phyloP scores from a whole-genome alignment of 768 basidiomycete genomes.

The Bullera alba region DNA sequence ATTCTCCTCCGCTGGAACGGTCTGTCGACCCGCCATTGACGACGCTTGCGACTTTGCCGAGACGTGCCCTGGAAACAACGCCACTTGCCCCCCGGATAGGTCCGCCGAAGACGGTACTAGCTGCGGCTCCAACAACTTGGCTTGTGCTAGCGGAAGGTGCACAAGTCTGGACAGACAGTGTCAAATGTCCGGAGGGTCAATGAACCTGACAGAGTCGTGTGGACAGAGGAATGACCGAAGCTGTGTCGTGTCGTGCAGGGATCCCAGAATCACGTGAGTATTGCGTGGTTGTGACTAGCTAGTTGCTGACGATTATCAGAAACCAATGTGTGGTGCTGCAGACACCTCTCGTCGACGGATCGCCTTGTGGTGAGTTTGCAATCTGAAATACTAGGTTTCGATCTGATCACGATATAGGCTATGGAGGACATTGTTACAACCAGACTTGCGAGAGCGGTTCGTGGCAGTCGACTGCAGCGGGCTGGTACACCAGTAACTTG shows the following conservation, averaged over 20 bases:
- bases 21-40: constrained; percentile 67
- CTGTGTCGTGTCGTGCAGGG: constrained; percentile 74
- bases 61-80: constrained; percentile 66
- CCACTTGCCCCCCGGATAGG: constrained; percentile 63
- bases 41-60: constrained; percentile 63
- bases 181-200: constrained; percentile 61
- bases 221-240: constrained; percentile 57
- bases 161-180: constrained; percentile 72
- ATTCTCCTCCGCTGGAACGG: constrained; percentile 56
- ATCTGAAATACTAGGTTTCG: no score
- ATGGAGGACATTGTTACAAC: constrained; percentile 61
- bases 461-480: constrained; percentile 58
- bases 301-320: constrained; percentile 13
- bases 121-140: constrained; percentile 60
- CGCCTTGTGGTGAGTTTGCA: constrained; percentile 62
- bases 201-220: constrained; percentile 64
- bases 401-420: constrained; percentile 49
- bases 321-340: constrained; percentile 65
- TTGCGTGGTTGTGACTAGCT: background rate
- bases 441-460: constrained; percentile 60
- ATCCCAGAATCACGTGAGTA: constrained; percentile 52
- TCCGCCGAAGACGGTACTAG: constrained; percentile 51
- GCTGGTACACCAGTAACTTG: constrained; percentile 70
- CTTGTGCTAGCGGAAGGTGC: constrained; percentile 71
- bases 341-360: constrained; percentile 68